Percentiles rank a stretch among this genome's conserved stretches.
Evolutionary conservation across 1,284 basidiomycete species (phyloP).

Genomic region (Apiotrichum siamense): DNA sequence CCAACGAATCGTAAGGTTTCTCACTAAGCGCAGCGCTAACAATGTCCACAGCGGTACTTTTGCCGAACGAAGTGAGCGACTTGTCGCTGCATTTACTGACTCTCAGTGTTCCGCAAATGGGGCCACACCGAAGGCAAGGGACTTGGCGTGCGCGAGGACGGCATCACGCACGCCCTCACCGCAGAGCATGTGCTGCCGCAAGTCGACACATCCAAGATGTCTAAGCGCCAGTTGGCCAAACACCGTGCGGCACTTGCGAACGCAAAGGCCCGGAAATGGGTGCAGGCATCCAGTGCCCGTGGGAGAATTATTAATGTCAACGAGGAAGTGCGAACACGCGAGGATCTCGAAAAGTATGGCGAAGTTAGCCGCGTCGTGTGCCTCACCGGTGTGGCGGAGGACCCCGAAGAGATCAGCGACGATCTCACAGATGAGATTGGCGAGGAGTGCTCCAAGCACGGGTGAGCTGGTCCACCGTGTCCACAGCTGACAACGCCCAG

Average conservation of each 20-base stretch:
- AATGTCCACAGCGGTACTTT: constrained; percentile 32
- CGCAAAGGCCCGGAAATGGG: constrained; percentile 37
- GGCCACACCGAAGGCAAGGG: constrained; percentile 90
- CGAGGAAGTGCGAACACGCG: constrained; percentile 61
- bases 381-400: constrained; percentile 77
- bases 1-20: constrained; percentile 12
- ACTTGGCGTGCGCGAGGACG: constrained; percentile 71
- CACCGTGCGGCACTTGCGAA: constrained; percentile 39
- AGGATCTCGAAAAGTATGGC: constrained; percentile 71
- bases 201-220: constrained; percentile 16
- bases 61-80: constrained; percentile 39
- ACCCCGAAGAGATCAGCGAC: constrained; percentile 74
- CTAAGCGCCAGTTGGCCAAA: constrained; percentile 38
- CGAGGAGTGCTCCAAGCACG: constrained; percentile 47
- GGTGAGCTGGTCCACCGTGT: constrained; percentile 53
- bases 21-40: too few species aligned
- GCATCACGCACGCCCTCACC: constrained; percentile 78
- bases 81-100: background rate
- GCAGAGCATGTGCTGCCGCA: constrained; percentile 60
- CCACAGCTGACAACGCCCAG: constrained; percentile 48
- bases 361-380: constrained; percentile 82
- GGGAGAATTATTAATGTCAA: constrained; percentile 83
- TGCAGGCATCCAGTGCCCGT: constrained; percentile 51
- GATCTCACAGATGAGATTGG: constrained; percentile 82
- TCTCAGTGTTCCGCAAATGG: constrained; percentile 60